Evolutionary conservation across 805 yeast species (phyloP).

Genomic region (Lipomyces spencermartinsiae): DNA sequence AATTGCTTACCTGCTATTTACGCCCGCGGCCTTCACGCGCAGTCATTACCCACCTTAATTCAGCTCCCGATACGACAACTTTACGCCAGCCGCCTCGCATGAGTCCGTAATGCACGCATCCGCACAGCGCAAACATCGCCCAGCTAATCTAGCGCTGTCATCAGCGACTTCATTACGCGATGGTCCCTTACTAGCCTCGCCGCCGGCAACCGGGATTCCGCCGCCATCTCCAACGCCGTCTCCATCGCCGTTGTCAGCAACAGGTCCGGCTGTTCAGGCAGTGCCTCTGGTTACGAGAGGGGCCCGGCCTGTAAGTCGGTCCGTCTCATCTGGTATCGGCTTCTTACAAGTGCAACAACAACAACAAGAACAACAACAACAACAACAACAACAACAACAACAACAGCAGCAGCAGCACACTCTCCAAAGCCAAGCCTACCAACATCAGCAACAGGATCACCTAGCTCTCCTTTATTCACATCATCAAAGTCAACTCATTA

Average conservation of each 20-base stretch:
- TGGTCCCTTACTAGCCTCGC: conserved; percentile 1
- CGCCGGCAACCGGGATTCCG: conserved; percentile 1
- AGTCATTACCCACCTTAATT: too few relatives aligned
- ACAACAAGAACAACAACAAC: not conserved
- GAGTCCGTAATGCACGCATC: conserved; percentile 4
- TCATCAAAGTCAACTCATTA: conserved; percentile 17
- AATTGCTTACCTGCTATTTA: too few relatives aligned
- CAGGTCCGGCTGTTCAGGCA: conserved; percentile 7
- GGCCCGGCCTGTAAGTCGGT: conserved; percentile 15
- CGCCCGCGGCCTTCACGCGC: too few relatives aligned
- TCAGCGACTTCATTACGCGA: conserved; percentile 10
- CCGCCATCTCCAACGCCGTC: conserved; percentile 35
- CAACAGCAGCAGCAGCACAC: not conserved
- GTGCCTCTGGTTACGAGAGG: conserved; percentile 14
- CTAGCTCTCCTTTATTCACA: conserved; percentile 10
- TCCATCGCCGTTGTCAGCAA: conserved; percentile 16
- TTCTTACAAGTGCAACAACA: not conserved
- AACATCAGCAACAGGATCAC: conserved; percentile 20
- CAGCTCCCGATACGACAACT: not conserved
- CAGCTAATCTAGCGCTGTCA: conserved; percentile 29
- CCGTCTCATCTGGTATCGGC: conserved; percentile 16
- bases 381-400: conserved; percentile 2
- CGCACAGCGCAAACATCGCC: conserved; percentile 28
- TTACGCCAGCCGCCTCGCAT: not conserved
- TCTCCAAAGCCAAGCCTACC: not conserved